Conservation (phyloP, 352 stramenopile genomes). For the Elongisporangium prolatum region DNA sequence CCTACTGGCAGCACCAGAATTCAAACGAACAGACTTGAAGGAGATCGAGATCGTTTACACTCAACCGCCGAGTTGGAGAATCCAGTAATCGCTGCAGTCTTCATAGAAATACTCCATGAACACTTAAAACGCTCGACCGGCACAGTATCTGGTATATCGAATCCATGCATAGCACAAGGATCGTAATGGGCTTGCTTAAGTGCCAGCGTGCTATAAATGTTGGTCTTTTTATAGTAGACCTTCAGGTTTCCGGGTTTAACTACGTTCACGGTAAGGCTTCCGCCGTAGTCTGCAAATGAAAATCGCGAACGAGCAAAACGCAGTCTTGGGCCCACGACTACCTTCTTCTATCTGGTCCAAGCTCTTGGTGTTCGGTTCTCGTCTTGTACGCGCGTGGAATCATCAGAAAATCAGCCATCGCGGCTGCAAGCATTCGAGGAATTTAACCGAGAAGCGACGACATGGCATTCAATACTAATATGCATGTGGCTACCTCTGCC, state of each 20-base stretch:
- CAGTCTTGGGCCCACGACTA: not conserved
- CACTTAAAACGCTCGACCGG: too few species aligned
- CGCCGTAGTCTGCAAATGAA: not conserved
- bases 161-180: too few species aligned
- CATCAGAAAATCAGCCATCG: conserved; percentile 15
- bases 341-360: not conserved
- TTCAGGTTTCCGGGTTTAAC: too few species aligned
- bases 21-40: not conserved
- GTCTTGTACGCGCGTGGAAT: conserved; percentile 2
- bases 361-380: not conserved
- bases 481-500: conserved; percentile 11
- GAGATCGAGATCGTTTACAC: not conserved
- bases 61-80: not conserved
- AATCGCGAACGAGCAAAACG: not conserved
- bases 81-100: not conserved
- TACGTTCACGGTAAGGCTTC: too few species aligned
- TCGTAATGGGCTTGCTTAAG: too few species aligned
- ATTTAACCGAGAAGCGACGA: conserved; percentile 5
- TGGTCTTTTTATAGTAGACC: not conserved
- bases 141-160: too few species aligned
- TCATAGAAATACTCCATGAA: too few species aligned
- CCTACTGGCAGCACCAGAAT: not conserved
- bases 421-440: conserved; percentile 19
- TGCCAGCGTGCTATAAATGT: too few species aligned
- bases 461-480: conserved; percentile 1